Evolutionary conservation across 2,329 filamentous ascomycete species (phyloP), one percentile per base, ranked within the genome.

Genomic region (Fusarium floridanum): DNA sequence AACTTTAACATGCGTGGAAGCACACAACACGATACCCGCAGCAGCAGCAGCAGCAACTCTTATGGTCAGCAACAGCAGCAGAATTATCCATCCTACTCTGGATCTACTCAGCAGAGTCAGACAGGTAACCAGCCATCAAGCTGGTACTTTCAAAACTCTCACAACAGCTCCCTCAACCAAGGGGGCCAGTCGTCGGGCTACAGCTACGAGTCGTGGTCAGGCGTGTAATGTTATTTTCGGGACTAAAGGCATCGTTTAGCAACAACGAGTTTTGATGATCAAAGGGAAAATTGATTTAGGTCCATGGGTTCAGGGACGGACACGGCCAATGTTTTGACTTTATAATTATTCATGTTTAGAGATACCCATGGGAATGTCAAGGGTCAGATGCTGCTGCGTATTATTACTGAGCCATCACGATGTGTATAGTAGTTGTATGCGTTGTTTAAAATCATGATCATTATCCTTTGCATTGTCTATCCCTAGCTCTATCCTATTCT

Each of bases 121-220:
- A 43, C 68, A 53, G 16, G 66, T 10, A 67, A 65, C 53, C 76
- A 77, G 64, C 74, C 75, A 7, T 11, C 48, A 6, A 61, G 66
- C 55, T 81, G 80, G 80, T 80, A 80, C 53, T 81, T 77, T n/a
- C 77, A 77, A 63, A 72, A 74, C 36, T 67, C 72, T 0, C 71
- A 72, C 29, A 76, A 45, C 55, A 60, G 24, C 36, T 73, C 77
- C 12, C 74, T 75, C 64, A 53, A 71, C 12, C 22, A 72, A 6
- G 70, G 66, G n/a, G 67, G 68, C 24, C 75, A 80, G 29, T 66
- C 73, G n/a, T 70, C 77, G 17, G 73, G 69, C 37, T 81, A 80
- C 41, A 78, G 67, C 71, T 81, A 75, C 36, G 72, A 74, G 29
- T 11, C 72, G 4, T 80, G 78, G 79, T 59, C 61, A 39, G 72